phyloP scores from a whole-genome alignment of 2,329 filamentous ascomycete genomes.

The Paraphaeosphaeria minitans region DNA sequence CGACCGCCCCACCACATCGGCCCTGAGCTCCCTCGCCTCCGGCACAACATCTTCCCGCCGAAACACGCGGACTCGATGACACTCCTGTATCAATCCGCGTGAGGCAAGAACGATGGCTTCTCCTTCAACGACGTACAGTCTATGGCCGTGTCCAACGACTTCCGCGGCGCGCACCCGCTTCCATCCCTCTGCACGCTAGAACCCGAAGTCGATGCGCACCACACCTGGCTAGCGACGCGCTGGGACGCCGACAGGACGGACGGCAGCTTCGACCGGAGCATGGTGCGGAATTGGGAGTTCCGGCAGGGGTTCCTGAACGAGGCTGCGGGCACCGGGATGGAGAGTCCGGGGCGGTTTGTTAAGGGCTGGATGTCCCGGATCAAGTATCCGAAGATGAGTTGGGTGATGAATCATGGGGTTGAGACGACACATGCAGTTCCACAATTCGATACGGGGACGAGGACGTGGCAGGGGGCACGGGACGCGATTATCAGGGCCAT shows the following conservation, averaged over 20 bases:
- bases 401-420: constrained; percentile 40
- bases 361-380: constrained; percentile 46
- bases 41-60: constrained; percentile 24
- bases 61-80: constrained; percentile 20
- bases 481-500: constrained; percentile 21
- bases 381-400: constrained; percentile 38
- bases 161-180: constrained; percentile 17
- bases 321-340: constrained; percentile 39
- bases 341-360: constrained; percentile 39
- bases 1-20: constrained; percentile 34
- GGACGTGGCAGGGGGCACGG: constrained; percentile 25
- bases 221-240: constrained; percentile 18
- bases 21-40: constrained; percentile 23
- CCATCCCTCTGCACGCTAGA: constrained; percentile 16
- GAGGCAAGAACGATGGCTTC: constrained; percentile 26
- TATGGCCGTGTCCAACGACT: constrained; percentile 23
- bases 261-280: constrained; percentile 22
- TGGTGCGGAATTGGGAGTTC: constrained; percentile 27
- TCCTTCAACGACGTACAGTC: constrained; percentile 24
- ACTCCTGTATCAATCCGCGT: constrained; percentile 21
- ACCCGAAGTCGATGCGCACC: constrained; percentile 13
- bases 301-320: constrained; percentile 40
- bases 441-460: constrained; percentile 42
- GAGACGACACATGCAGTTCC: constrained; percentile 42
- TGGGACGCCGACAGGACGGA: constrained; percentile 17